Conservation (phyloP, 2,329 filamentous ascomycete species). For the Blastomyces emzantsi region DNA sequence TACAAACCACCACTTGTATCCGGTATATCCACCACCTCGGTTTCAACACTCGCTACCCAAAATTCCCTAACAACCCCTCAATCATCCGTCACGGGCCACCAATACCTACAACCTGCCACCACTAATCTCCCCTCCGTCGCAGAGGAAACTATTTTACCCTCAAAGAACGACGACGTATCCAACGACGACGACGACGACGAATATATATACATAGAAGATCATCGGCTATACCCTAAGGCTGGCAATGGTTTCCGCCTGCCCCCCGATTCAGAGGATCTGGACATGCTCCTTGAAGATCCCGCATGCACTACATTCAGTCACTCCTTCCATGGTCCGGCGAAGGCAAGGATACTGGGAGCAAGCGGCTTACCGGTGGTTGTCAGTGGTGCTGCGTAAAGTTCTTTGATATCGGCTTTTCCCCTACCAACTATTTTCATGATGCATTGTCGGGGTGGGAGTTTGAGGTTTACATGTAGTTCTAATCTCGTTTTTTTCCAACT, state of each 20-base stretch:
- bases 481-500: background rate
- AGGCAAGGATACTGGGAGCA: conserved; percentile 7
- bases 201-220: conserved; percentile 46
- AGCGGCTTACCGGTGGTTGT: conserved; percentile 9
- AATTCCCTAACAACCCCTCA: conserved; percentile 3
- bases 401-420: background rate
- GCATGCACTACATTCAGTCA: conserved; percentile 50
- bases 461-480: background rate
- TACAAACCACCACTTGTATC: conserved; percentile 12
- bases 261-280: conserved; percentile 49
- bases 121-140: background rate
- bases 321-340: conserved; percentile 25
- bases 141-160: conserved; percentile 2
- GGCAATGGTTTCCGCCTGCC: conserved; percentile 53
- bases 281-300: conserved; percentile 54
- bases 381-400: conserved; percentile 15
- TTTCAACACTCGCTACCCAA: conserved; percentile 9
- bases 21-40: conserved; percentile 10
- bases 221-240: conserved; percentile 54
- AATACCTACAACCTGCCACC: conserved; percentile 13
- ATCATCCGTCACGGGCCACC: conserved; percentile 14
- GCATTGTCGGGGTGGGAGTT: background rate
- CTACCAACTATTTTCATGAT: background rate
- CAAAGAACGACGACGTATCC: background rate
- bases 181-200: conserved; percentile 25